These are phyloP conservation scores for Lodderomyces jiufengensis DNA, from an alignment of 1,139 yeast genomes.

Conservation along the genomic window DNA sequence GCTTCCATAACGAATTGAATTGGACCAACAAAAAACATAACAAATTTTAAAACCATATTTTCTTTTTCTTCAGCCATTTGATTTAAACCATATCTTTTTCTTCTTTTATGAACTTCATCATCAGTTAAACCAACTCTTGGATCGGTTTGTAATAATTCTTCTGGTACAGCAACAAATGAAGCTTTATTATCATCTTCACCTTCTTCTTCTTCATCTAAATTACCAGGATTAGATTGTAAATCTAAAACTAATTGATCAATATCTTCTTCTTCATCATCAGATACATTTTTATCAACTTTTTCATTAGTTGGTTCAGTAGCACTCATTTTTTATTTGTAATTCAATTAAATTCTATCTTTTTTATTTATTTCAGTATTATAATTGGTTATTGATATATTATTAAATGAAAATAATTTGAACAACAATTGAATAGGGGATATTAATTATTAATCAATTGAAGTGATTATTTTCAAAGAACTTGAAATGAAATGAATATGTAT, in stretches of 20 bases:
- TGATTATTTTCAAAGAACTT: no score
- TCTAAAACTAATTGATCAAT: constrained; percentile 87
- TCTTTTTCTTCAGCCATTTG: constrained; percentile 94
- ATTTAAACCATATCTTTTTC: constrained; percentile 91
- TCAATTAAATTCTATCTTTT: constrained; percentile 1
- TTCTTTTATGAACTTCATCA: constrained; percentile 81
- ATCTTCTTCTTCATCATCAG: constrained; percentile 74
- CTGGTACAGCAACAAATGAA: constrained; percentile 73
- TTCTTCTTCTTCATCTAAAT: constrained; percentile 29
- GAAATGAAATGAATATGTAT: no score
- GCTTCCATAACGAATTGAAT: constrained; percentile 99
- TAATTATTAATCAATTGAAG: no score
- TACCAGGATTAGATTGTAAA: constrained; percentile 76
- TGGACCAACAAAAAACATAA: constrained; percentile 95
- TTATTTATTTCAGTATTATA: neutral
- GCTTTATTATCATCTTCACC: constrained; percentile 56
- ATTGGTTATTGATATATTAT: neutral
- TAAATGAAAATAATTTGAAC: constrained; percentile 5
- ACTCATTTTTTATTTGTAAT: constrained; percentile 39
- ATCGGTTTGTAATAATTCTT: constrained; percentile 84
- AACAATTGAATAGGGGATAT: no score
- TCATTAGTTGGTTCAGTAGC: constrained; percentile 51
- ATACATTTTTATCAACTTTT: constrained; percentile 46
- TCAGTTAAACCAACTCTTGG: constrained; percentile 74
- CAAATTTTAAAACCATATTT: constrained; percentile 76